Conservation (phyloP, 2,329 filamentous ascomycete genomes). For the Sclerotinia spermophila region DNA sequence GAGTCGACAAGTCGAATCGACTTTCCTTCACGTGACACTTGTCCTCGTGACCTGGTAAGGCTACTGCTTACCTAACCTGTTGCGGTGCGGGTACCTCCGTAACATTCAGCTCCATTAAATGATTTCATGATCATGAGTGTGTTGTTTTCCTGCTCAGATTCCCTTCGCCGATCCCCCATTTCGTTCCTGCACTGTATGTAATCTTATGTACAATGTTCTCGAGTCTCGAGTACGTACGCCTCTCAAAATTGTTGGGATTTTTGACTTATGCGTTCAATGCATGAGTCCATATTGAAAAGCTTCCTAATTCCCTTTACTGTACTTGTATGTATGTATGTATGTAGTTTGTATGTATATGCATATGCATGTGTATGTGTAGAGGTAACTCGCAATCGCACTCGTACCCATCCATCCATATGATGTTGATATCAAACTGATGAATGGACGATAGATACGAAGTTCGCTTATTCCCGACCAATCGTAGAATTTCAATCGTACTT, state of each 20-base stretch:
- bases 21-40: too few relatives aligned
- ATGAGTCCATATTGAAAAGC: neutral
- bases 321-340: too few relatives aligned
- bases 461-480: slow-evolving; percentile 4
- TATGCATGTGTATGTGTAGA: neutral
- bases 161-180: neutral
- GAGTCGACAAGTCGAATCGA: too few relatives aligned
- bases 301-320: too few relatives aligned
- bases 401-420: neutral
- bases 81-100: too few relatives aligned
- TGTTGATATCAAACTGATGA: neutral
- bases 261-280: neutral
- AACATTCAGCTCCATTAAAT: neutral
- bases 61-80: too few relatives aligned
- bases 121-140: slow-evolving; percentile 1
- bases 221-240: too few relatives aligned
- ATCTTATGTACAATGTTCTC: too few relatives aligned
- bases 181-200: neutral
- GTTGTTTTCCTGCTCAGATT: neutral
- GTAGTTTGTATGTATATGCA: neutral
- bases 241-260: neutral
- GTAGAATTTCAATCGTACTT: neutral
- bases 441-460: neutral
- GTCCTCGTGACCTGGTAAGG: too few relatives aligned
- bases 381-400: neutral